These are phyloP conservation scores for Fusarium tuaranense DNA, from an alignment of 2,329 filamentous ascomycete species.

Conservation along the genomic window DNA sequence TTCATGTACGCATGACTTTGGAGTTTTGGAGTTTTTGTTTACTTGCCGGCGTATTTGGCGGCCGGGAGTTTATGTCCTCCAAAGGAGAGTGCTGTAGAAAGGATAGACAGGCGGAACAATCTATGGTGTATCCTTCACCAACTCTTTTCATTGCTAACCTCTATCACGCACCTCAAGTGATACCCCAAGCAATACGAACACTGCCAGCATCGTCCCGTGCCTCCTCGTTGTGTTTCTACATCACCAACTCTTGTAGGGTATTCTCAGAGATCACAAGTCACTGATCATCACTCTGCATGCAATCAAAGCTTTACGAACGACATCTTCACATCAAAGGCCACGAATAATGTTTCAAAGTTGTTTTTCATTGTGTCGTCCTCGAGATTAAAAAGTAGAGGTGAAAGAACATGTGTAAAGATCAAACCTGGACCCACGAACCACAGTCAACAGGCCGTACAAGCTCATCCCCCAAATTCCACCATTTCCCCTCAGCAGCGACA, in stretches of 20 bases:
- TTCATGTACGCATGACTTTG: background rate
- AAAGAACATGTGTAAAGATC: background rate
- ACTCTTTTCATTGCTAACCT: background rate
- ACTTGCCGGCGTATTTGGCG: background rate
- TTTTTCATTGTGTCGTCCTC: background rate
- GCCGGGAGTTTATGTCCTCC: background rate
- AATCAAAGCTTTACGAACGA: background rate
- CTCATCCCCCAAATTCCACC: background rate
- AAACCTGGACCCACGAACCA: background rate
- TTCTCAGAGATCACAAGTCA: background rate
- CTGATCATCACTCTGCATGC: background rate
- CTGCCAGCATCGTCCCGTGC: background rate
- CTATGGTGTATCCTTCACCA: background rate
- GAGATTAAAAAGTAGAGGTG: background rate
- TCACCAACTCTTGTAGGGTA: background rate
- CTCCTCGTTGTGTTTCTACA: background rate
- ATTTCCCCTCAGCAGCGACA: background rate
- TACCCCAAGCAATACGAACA: accelerated
- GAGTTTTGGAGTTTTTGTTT: background rate
- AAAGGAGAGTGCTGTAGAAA: background rate
- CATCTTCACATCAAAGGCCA: background rate
- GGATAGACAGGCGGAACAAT: background rate
- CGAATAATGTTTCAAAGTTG: background rate
- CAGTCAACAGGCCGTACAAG: background rate
- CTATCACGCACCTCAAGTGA: accelerated